Percentiles rank a stretch among this genome's conserved stretches.
These are phyloP conservation scores for Dendrocalamus sinicus DNA, from an alignment of 176 grass and related monocot species.

Conservation along the genomic window DNA sequence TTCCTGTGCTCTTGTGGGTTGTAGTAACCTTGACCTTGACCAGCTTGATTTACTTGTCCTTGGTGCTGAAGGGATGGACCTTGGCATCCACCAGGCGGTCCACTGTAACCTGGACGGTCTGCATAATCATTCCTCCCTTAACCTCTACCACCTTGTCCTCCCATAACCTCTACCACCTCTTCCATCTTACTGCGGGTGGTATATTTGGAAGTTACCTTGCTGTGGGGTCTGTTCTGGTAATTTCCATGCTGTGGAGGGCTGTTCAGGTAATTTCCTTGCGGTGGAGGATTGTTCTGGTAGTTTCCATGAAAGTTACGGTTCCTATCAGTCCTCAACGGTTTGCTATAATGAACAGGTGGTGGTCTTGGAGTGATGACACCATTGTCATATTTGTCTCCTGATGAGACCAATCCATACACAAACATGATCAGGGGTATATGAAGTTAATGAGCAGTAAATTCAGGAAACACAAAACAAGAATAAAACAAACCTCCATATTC, in stretches of 20 bases:
- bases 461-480: slow-evolving; percentile 1
- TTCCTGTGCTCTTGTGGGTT: slow-evolving; percentile 56
- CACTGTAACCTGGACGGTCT: slow-evolving; percentile 46
- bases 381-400: slow-evolving; percentile 95
- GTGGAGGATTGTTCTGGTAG: slow-evolving; percentile 50
- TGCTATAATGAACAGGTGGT: slow-evolving; percentile 78
- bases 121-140: slow-evolving; percentile 33
- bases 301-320: slow-evolving; percentile 59
- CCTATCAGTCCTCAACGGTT: slow-evolving; percentile 59
- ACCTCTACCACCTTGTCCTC: no score
- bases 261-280: slow-evolving; percentile 56
- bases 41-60: slow-evolving; percentile 54
- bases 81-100: slow-evolving; percentile 46
- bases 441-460: neutral
- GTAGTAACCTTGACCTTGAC: slow-evolving; percentile 58
- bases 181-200: slow-evolving; percentile 57
- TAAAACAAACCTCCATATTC: slow-evolving; percentile 85
- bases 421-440: neutral
- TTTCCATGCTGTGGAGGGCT: slow-evolving; percentile 48
- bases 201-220: slow-evolving; percentile 55
- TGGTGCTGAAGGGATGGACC: slow-evolving; percentile 42
- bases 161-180: slow-evolving; percentile 55
- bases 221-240: slow-evolving; percentile 51
- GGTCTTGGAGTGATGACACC: slow-evolving; percentile 80
- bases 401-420: slow-evolving; percentile 41